Percentiles rank a stretch among this genome's conserved stretches.
phyloP scores from a whole-genome alignment of 2,329 filamentous ascomycete genomes.

The Gnomoniopsis sp. region DNA sequence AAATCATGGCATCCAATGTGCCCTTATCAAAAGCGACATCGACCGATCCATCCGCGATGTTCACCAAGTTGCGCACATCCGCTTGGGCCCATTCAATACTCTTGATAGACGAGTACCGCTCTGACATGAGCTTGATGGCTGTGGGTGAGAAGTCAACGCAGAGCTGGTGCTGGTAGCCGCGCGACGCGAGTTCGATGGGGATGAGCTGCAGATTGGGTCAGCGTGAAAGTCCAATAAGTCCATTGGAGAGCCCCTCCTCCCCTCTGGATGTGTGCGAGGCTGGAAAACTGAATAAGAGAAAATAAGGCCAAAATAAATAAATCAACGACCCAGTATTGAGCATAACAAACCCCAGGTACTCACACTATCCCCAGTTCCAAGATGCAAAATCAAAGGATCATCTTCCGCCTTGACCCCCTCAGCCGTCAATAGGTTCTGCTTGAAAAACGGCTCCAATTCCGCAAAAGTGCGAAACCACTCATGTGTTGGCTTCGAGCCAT shows the following conservation, averaged over 20 bases:
- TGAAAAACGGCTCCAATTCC: constrained; percentile 46
- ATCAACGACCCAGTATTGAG: no score
- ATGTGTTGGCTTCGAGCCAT: constrained; percentile 38
- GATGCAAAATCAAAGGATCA: constrained; percentile 47
- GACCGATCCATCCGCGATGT: constrained; percentile 37
- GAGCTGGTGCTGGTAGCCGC: constrained; percentile 49
- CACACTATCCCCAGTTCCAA: constrained; percentile 58
- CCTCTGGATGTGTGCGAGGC: no score
- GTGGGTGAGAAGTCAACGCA: constrained; percentile 56
- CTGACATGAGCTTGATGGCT: constrained; percentile 50
- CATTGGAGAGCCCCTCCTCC: no score
- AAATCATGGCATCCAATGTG: constrained; percentile 54
- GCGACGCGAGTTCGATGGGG: constrained; percentile 42
- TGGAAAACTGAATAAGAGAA: no score
- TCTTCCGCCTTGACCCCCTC: constrained; percentile 23
- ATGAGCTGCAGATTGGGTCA: constrained; percentile 42
- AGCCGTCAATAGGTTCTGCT: constrained; percentile 36
- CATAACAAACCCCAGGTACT: no score
- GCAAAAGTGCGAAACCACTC: constrained; percentile 53
- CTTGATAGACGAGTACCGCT: constrained; percentile 33
- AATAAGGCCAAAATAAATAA: no score
- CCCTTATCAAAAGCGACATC: constrained; percentile 55
- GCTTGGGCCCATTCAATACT: constrained; percentile 46
- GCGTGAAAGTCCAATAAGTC: no score
- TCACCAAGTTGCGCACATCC: constrained; percentile 49